phyloP scores from a whole-genome alignment of 2,329 filamentous ascomycete species.

The Metarhizium humberi region DNA sequence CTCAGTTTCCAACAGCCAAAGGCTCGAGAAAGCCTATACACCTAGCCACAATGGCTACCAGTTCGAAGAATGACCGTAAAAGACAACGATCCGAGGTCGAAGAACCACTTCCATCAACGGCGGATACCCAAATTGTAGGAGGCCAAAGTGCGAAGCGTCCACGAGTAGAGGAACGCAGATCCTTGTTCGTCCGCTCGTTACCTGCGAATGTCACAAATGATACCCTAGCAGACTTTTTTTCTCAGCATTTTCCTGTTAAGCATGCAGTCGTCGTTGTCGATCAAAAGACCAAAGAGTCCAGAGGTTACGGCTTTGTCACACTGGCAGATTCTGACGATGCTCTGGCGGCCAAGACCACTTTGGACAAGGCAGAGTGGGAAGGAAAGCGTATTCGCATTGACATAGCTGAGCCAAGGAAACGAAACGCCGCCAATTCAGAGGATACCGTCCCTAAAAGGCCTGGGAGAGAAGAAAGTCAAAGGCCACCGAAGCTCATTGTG shows the following conservation, averaged over 20 bases:
- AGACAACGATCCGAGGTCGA: slow-evolving; percentile 25
- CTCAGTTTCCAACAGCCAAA: not conserved
- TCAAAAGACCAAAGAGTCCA: slow-evolving; percentile 73
- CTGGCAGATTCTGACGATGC: slow-evolving; percentile 93
- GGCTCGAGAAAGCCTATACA: not conserved
- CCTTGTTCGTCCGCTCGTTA: slow-evolving; percentile 86
- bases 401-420: slow-evolving; percentile 75
- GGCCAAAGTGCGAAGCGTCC: slow-evolving; percentile 41
- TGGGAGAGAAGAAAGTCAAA: slow-evolving; percentile 49
- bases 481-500: slow-evolving; percentile 71
- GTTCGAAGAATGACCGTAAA: slow-evolving; percentile 23
- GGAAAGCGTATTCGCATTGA: slow-evolving; percentile 80
- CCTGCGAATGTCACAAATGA: slow-evolving; percentile 72
- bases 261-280: slow-evolving; percentile 91
- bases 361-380: slow-evolving; percentile 68
- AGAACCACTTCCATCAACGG: slow-evolving; percentile 18
- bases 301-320: slow-evolving; percentile 94
- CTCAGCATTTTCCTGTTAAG: slow-evolving; percentile 87
- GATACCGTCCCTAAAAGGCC: slow-evolving; percentile 36
- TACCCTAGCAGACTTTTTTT: slow-evolving; percentile 79
- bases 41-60: slow-evolving; percentile 16
- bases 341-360: slow-evolving; percentile 65
- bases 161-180: slow-evolving; percentile 51
- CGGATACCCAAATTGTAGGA: slow-evolving; percentile 22
- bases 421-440: slow-evolving; percentile 42